phyloP scores from a whole-genome alignment of 345 rosid genomes.

The Citrus australasica region DNA sequence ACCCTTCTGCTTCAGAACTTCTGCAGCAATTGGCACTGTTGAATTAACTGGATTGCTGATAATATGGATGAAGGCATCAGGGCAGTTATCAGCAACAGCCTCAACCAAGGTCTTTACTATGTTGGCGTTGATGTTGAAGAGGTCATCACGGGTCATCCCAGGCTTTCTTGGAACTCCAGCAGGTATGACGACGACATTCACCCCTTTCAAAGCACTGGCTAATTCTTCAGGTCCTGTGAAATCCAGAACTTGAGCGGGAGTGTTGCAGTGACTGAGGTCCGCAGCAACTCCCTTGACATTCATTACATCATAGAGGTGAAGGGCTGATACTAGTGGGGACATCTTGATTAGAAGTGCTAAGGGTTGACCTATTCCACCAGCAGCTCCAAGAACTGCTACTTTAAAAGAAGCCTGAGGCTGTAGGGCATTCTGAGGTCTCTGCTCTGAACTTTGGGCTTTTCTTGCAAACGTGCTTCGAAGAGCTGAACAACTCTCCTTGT shows the following conservation, averaged over 20 bases:
- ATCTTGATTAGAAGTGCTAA: constrained; percentile 82
- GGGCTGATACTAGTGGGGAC: constrained; percentile 81
- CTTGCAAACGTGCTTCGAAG: constrained; percentile 38
- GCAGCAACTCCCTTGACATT: constrained; percentile 96
- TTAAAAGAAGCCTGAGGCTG: constrained; percentile 74
- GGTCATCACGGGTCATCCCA: constrained; percentile 96
- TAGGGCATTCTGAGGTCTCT: constrained; percentile 33
- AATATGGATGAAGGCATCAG: constrained; percentile 81
- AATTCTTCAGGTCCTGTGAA: constrained; percentile 80
- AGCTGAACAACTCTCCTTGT: constrained; percentile 44
- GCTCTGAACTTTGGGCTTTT: constrained; percentile 34
- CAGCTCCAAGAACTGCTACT: constrained; percentile 89
- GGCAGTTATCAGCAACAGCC: constrained; percentile 89
- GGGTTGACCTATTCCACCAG: constrained; percentile 94
- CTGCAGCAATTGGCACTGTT: constrained; percentile 88
- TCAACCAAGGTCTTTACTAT: constrained; percentile 78
- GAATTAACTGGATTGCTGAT: constrained; percentile 97
- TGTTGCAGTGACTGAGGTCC: constrained; percentile 93
- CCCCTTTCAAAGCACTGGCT: constrained; percentile 67
- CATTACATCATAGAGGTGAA: constrained; percentile 86
- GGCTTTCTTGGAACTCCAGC: constrained; percentile 96
- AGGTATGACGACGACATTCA: constrained; percentile 81
- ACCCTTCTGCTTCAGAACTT: constrained; percentile 80
- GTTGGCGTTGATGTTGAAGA: constrained; percentile 85
- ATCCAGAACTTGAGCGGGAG: constrained; percentile 81